phyloP scores from a whole-genome alignment of 148 eudicot species.

The Rhododendron mucronatum region DNA sequence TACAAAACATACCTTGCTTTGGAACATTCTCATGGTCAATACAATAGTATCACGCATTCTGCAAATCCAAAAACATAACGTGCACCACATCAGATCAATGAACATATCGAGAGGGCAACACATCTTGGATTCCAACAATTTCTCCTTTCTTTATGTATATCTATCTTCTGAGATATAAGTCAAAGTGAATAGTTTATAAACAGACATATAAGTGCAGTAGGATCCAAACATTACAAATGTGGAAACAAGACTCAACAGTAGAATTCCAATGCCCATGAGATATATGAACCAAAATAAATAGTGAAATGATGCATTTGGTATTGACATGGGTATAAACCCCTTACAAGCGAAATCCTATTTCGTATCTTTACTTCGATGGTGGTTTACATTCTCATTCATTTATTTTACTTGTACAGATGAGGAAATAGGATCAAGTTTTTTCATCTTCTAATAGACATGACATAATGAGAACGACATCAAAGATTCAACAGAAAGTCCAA shows the following conservation, averaged over 20 bases:
- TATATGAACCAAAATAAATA: not conserved
- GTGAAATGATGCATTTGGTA: not conserved
- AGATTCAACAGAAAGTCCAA: not conserved
- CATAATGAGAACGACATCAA: not conserved
- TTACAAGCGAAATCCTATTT: not conserved
- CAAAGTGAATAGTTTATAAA: not conserved
- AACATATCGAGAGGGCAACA: not conserved
- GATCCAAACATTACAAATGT: not conserved
- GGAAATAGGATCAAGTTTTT: too few species aligned
- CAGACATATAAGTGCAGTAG: not conserved
- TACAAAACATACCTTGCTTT: constrained; percentile 60
- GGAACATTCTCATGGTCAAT: constrained; percentile 87
- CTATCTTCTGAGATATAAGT: not conserved
- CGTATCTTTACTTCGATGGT: not conserved
- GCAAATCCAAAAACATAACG: constrained; percentile 14
- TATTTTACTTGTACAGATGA: not conserved
- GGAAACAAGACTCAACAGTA: not conserved
- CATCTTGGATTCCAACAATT: not conserved
- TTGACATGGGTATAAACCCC: not conserved
- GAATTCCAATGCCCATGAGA: not conserved
- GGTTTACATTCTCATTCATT: not conserved
- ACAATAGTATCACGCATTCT: constrained; percentile 85
- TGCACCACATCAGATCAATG: constrained; percentile 7
- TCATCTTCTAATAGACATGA: not conserved
- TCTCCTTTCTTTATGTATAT: not conserved